Percentiles rank a stretch among this genome's conserved stretches.
Evolutionary conservation across 2,329 filamentous ascomycete species (phyloP).

Genomic region (Talaromyces sp.): DNA sequence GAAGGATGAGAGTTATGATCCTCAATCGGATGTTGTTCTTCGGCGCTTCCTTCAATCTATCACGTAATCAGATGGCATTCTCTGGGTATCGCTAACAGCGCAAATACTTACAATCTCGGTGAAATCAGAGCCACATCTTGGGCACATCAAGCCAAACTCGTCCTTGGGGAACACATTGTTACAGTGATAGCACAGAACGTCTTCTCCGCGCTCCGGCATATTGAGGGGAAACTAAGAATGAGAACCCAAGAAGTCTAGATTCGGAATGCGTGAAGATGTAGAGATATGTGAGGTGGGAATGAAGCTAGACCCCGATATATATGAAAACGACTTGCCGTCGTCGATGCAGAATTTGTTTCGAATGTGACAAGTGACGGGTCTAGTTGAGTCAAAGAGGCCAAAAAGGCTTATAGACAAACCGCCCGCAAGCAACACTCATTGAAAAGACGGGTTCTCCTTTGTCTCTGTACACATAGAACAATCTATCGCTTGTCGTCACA

Average conservation of each 20-base stretch:
- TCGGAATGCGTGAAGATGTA: background rate
- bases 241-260: background rate
- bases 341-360: background rate
- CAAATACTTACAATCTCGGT: slow-evolving; percentile 67
- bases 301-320: background rate
- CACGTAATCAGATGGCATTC: background rate
- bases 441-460: background rate
- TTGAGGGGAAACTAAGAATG: slow-evolving; percentile 6
- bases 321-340: background rate
- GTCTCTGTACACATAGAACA: background rate
- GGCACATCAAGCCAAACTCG: slow-evolving; percentile 65
- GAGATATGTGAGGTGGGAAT: background rate
- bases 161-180: slow-evolving; percentile 73
- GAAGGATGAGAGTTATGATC: slow-evolving; percentile 18
- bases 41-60: slow-evolving; percentile 31
- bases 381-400: background rate
- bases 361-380: slow-evolving; percentile 1
- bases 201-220: slow-evolving; percentile 49
- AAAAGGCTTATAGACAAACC: slow-evolving; percentile 6
- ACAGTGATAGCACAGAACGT: slow-evolving; percentile 84
- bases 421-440: slow-evolving; percentile 2
- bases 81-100: background rate
- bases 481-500: background rate
- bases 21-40: slow-evolving; percentile 20
- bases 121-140: slow-evolving; percentile 69